Conservation (phyloP, 2,329 filamentous ascomycete species). For the Blastomyces emzantsi region DNA sequence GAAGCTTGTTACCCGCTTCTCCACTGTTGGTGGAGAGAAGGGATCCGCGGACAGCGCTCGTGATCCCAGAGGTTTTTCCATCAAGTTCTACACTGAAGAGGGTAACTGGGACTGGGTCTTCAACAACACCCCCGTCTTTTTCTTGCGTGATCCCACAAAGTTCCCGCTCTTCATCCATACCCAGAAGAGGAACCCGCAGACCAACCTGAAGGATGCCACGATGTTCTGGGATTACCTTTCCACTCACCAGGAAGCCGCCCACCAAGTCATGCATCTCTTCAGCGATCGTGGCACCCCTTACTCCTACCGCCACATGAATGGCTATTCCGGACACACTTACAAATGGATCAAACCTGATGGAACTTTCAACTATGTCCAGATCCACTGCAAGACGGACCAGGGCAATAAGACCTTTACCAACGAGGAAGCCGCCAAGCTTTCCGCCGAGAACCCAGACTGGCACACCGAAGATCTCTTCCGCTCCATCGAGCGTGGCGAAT, state of each 20-base stretch:
- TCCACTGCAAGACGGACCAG: constrained; percentile 56
- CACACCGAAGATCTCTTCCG: constrained; percentile 57
- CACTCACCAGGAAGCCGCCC: constrained; percentile 53
- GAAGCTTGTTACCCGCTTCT: constrained; percentile 59
- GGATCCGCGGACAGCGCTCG: constrained; percentile 63
- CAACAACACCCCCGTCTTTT: constrained; percentile 57
- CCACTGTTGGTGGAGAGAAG: constrained; percentile 65
- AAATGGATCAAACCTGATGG: constrained; percentile 59
- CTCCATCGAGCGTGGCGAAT: constrained; percentile 52
- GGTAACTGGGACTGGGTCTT: constrained; percentile 63
- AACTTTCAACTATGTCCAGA: constrained; percentile 56
- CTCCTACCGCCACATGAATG: constrained; percentile 58
- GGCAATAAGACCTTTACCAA: constrained; percentile 53
- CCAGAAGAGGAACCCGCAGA: constrained; percentile 64
- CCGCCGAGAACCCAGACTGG: constrained; percentile 53
- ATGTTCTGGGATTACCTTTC: constrained; percentile 60
- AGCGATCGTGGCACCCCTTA: constrained; percentile 58
- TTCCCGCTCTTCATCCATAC: constrained; percentile 67
- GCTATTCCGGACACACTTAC: constrained; percentile 58
- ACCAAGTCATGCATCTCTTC: constrained; percentile 58
- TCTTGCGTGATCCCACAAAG: constrained; percentile 63
- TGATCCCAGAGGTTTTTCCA: constrained; percentile 62
- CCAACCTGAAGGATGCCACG: constrained; percentile 58
- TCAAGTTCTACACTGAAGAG: constrained; percentile 65
- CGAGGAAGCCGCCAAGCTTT: constrained; percentile 47